Conservation (phyloP, 352 stramenopile genomes). For the Globisporangium takayamanum region DNA sequence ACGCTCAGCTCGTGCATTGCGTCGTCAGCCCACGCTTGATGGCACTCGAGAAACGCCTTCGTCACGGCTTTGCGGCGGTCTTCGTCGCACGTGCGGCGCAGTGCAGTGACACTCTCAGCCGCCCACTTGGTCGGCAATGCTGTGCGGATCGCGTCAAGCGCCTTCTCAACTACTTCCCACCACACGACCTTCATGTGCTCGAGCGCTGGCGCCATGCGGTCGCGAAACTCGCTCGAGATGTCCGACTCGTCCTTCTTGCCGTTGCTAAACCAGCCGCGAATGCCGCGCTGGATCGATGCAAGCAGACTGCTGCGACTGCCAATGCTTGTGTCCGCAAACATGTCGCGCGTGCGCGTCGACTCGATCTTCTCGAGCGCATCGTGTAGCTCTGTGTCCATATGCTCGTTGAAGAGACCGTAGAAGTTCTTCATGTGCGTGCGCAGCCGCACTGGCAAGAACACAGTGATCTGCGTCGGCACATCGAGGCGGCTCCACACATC, state of each 20-base stretch:
- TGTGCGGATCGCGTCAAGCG: constrained; percentile 14
- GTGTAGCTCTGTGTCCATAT: constrained; percentile 3
- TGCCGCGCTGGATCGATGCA: background rate
- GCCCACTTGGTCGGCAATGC: background rate
- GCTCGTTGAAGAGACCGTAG: constrained; percentile 3
- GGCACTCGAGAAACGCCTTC: background rate
- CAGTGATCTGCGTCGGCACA: background rate
- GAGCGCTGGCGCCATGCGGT: constrained; percentile 13
- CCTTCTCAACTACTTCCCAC: constrained; percentile 22
- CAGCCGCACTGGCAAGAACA: constrained; percentile 4
- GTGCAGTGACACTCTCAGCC: background rate
- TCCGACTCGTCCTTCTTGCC: background rate
- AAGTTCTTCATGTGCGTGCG: constrained; percentile 4
- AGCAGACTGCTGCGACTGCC: background rate
- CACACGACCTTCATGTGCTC: constrained; percentile 19
- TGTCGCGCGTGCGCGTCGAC: background rate
- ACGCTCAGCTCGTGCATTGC: background rate
- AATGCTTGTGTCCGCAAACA: background rate
- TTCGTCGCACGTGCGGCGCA: constrained; percentile 4
- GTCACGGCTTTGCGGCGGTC: constrained; percentile 1
- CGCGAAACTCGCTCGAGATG: constrained; percentile 9
- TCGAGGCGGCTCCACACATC: constrained; percentile 6
- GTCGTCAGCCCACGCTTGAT: background rate
- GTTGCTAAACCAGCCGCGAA: background rate
- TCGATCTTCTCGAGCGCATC: constrained; percentile 7